Base-by-base conservation (phyloP, 306 rosid genomes). In the Cucumis melo region DNA sequence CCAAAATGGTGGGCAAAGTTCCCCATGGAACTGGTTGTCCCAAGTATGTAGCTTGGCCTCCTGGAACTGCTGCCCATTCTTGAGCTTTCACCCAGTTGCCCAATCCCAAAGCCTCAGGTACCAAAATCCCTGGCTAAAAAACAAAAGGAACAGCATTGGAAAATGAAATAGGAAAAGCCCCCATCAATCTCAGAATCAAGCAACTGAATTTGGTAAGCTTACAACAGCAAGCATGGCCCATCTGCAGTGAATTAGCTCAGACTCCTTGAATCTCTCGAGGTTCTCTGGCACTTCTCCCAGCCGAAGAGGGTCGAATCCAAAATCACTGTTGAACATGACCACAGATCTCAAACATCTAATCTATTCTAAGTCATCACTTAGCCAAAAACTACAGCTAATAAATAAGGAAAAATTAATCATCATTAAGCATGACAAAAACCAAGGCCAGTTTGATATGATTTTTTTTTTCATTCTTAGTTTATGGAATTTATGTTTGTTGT, bases 141-240 rank as follows among this genome's bases (percentile, higher is more conserved):
- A 50, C 24, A 51, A 13, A 44, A 46, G 53, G 53, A 51, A 51
- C 8, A 51, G 56, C 20, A 17, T 16, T 15, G 8, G 56, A 51
- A 51, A 15, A 46, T 46, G 73, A 19, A 20, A 67, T 42, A 39
- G 10, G 21, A 13, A 46, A 12, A 10, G 10, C 55, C 55, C 54
- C 55, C 54, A 20, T 67, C 32, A 19, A 19, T 67, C 74, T 67
- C n/a, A 6, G 74, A 67, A 63, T 63, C 70, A 63, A 39, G 34
- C 54, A 66, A 46, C 60, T 50, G 60, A 32, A 8, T 46, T 72
- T 12, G 39, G 53, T 24, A 60, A 2, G 87, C 97, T 90, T 88
- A 95, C 99, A 77, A 95, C 99, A 54, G 99, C 98, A 77, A 95
- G 93, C 99, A 95, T 95, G 56, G 97, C 97, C 99, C 99, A 95